Base-by-base conservation (phyloP, 2,329 filamentous ascomycete genomes). In the Aspergillus brunneoviolaceus region DNA sequence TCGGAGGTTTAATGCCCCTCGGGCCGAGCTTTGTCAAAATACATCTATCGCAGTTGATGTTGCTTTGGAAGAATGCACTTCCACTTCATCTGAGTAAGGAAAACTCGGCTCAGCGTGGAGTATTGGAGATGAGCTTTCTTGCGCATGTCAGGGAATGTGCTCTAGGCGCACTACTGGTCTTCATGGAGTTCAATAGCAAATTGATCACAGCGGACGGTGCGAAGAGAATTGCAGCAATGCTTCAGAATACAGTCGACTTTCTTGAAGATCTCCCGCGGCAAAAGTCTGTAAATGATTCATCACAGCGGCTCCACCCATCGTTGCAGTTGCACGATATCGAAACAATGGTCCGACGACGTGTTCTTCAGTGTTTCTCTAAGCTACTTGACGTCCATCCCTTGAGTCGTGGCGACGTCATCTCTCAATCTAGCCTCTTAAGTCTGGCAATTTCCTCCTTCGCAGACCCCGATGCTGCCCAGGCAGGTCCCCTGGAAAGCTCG, bases 11-110 rank as follows among this genome's bases (percentile, higher is more conserved):
- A 57, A 98, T 98, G 94, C 92, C 93, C 0, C 84, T 99, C 0
- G 95, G 95, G 0, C 94, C 95, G 4, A 98, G 96, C 74, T 99
- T 99, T 74, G 94, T 98, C 76, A 99, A 99, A 78, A 98, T 98
- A 25, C 95, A 99, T 76, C 84, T 99, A 7, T 94, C 93, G 2
- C 95, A 99, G 72, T 82, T 99, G 23, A 86, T 99, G 58, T 80
- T 99, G 9, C 81, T 99, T 6, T 99, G 95, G 95, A 96, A 96
- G 76, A 99, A 98, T 75, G 94, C 95, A 0, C 82, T 99, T 11
- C 94, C 96, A 0, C 96, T 96, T 70, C 94, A 96, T 5, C 78
- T 98, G n/a, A 89, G 92, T 35, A 96, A 92, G 74, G 94, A 98
- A 67, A 96, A 95, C 66, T 91, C 92, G 54, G 86, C 89, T 0